Evolutionary conservation across 441 rosid species (phyloP), one percentile per base, ranked within the genome.

Genomic region (Populus hybrid): DNA sequence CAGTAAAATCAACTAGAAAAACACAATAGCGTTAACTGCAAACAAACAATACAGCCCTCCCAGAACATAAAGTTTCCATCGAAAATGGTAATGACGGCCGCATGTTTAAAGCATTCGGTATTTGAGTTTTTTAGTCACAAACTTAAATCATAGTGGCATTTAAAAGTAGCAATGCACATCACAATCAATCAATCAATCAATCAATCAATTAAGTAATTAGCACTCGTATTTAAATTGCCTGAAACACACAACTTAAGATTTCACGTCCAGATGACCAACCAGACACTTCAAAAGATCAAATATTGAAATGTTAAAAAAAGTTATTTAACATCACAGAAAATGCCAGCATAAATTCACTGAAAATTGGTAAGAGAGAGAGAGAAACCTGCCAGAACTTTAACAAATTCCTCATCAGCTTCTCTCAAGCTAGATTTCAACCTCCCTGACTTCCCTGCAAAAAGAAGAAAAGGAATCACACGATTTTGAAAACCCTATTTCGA

Each of bases 391-490:
- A 94, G 80, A 19, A 90, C 92, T 85, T 85, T 89, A 72, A 94
- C 97, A 72, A 91, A 86, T 34, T 89, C 92, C 77, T 88, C 91
- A 80, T 96, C 98, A 53, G 92, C 92, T 79, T 90, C 94, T 86
- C 91, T 86, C 83, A 92, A 86, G 40, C 85, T 72, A 67, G 85
- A 76, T 86, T 92, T 92, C 83, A 88, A 0, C 80, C 86, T 87
- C 76, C 72, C 82, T 24, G 89, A 57, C 79, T 80, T 86, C 84
- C 79, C 99, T 96, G 85, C n/a, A 72, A 74, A 75, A 57, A 77
- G 35, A 65, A 23, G 30, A 46, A 64, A 12, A n/a, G 59, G 35
- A 23, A 63, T 6, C 34, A 42, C 30, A 1, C 61, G 21, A 11
- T 12, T 53, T 34, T 12, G 9, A 12, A 50, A 35, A 11, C 76